phyloP scores from a whole-genome alignment of 2,329 filamentous ascomycete genomes.

The Neobulgaria alba region DNA sequence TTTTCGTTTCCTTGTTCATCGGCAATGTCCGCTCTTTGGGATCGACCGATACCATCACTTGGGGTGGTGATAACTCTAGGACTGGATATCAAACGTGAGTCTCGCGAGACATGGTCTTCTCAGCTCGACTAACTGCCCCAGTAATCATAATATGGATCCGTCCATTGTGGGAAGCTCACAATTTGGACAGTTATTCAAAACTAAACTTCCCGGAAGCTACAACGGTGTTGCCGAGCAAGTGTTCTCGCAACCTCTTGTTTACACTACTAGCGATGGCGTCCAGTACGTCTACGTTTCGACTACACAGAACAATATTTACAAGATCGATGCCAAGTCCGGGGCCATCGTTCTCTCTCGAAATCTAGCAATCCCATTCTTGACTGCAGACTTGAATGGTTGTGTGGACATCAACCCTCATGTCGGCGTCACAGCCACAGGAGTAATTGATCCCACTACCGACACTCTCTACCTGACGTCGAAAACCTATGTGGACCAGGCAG shows the following conservation, averaged over 20 bases:
- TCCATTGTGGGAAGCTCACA: conserved; percentile 44
- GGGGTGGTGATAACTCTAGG: conserved; percentile 48
- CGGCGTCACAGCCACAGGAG: conserved; percentile 41
- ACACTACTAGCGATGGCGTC: conserved; percentile 39
- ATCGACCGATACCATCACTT: conserved; percentile 40
- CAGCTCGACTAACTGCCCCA: conserved; percentile 12
- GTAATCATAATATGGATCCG: conserved; percentile 56
- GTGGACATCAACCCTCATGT: conserved; percentile 39
- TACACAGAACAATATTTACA: conserved; percentile 50
- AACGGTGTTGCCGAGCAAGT: conserved; percentile 42
- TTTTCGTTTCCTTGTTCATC: conserved; percentile 16
- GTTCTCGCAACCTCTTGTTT: conserved; percentile 42
- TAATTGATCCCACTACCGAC: conserved; percentile 41
- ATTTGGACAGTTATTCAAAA: conserved; percentile 48
- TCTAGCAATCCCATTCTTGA: conserved; percentile 40
- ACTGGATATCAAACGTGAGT: conserved; percentile 44
- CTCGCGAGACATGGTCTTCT: no score
- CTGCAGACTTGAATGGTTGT: conserved; percentile 38
- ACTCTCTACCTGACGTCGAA: conserved; percentile 42
- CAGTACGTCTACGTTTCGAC: conserved; percentile 50
- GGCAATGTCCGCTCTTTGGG: conserved; percentile 17
- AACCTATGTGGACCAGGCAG: conserved; percentile 36
- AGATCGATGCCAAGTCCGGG: conserved; percentile 46
- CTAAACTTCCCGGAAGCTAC: conserved; percentile 43
- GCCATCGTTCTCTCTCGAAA: conserved; percentile 39